phyloP scores from a whole-genome alignment of 371 early-diverging fungal species.

The Smittium mucronatum region DNA sequence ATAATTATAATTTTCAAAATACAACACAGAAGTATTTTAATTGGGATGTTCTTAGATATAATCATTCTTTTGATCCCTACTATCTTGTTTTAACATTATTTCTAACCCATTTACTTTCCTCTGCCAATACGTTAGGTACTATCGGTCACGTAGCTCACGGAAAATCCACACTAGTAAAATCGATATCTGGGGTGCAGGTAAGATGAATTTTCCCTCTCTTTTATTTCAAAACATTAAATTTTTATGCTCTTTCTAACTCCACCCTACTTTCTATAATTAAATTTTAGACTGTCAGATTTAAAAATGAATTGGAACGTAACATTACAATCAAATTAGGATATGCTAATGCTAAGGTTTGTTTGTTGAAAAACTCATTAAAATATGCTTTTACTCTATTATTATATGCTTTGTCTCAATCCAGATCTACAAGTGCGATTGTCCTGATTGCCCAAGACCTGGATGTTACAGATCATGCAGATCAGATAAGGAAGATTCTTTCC shows the following conservation, averaged over 20 bases:
- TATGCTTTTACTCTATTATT: too few relatives aligned
- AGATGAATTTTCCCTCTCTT: background rate
- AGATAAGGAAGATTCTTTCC: slow-evolving; percentile 72
- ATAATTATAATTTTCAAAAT: slow-evolving; percentile 21
- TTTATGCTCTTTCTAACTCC: slow-evolving; percentile 2
- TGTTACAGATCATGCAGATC: slow-evolving; percentile 86
- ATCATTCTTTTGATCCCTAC: too few relatives aligned
- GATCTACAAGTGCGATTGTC: slow-evolving; percentile 92
- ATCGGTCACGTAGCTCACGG: slow-evolving; percentile 99
- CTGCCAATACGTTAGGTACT: slow-evolving; percentile 50
- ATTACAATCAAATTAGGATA: slow-evolving; percentile 99
- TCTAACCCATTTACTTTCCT: too few relatives aligned
- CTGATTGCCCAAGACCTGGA: slow-evolving; percentile 89
- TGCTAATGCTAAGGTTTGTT: slow-evolving; percentile 96
- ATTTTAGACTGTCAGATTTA: slow-evolving; percentile 91
- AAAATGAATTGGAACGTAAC: slow-evolving; percentile 98
- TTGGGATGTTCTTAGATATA: too few relatives aligned
- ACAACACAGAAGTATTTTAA: slow-evolving; percentile 38
- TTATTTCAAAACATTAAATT: slow-evolving; percentile 1
- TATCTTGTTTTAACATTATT: too few relatives aligned
- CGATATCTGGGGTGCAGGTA: slow-evolving; percentile 92
- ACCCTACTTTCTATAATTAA: slow-evolving; percentile 15
- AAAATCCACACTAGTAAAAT: slow-evolving; percentile 99
- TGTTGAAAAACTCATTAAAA: too few relatives aligned
- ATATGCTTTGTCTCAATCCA: slow-evolving; percentile 21